Evolutionary conservation across 768 basidiomycete species (phyloP), one percentile per base, ranked within the genome.

Genomic region (Mrakia frigida): DNA sequence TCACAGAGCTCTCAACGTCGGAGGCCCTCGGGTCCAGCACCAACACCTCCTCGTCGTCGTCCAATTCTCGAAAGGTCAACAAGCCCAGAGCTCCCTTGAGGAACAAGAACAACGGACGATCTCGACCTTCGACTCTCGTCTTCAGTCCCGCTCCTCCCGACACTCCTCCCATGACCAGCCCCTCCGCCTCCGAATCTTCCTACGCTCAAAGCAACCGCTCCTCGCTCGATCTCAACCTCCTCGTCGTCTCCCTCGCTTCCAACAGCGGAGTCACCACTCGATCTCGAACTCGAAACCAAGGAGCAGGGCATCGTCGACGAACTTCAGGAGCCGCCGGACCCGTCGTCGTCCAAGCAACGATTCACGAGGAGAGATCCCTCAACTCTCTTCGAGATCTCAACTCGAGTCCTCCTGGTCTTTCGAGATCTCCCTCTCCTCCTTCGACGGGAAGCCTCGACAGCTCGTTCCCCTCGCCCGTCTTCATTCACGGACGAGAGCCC

Each of bases 391-490:
- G 56, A 28, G 52, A n/a, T n/a, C 10, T 3, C 50, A 53, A 33
- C 53, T 0, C 3, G 4, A 25, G 53, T 33, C 53, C 71, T 23
- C 71, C 71, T 11, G 52, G 52, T 35, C 73, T 74, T 6, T 50
- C 73, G 61, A 28, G 73, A 3, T 74, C 71, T 53, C 31, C 35
- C 6, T 35, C 41, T 3, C 50, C 73, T 7, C 46, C 73, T 28
- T 46, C 73, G 31, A n/a, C 46, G 18, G 63, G 41, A n/a, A 50
- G 67, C 28, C 35, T 65, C 61, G 73, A 74, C 33, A 68, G 37
- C 65, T 13, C 37, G 39, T 74, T 74, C 46, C 73, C 73, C 5
- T 74, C 73, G 41, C 73, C 73, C 16, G 61, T 74, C 10, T 74
- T 74, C 63, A 61, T 74, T 16, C 61, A 46, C 11, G 63, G 61